These are phyloP conservation scores for Microbotryum intermedium DNA, from an alignment of 1,284 basidiomycete genomes.

Conservation along the genomic window DNA sequence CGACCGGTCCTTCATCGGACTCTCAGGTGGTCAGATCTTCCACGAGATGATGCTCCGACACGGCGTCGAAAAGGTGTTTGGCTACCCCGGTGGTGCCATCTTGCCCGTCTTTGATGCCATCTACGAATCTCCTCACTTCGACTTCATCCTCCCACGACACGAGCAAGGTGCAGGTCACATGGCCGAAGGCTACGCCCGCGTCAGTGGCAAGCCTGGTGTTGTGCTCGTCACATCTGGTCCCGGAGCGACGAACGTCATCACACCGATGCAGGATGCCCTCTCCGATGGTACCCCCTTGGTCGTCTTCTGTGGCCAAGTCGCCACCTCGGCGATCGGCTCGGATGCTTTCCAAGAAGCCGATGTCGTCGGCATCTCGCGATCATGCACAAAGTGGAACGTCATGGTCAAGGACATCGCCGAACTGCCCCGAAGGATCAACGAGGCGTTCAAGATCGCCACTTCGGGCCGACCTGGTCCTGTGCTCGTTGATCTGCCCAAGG, in stretches of 20 bases:
- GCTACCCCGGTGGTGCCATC: constrained; percentile 89
- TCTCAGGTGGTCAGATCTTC: constrained; percentile 94
- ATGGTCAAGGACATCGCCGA: constrained; percentile 98
- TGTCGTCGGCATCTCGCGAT: constrained; percentile 86
- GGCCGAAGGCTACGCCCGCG: constrained; percentile 92
- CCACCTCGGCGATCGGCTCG: constrained; percentile 92
- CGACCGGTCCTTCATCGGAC: constrained; percentile 63
- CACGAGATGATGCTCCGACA: constrained; percentile 99
- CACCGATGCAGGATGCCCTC: constrained; percentile 95
- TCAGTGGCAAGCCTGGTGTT: constrained; percentile 95
- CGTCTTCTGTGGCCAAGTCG: constrained; percentile 95
- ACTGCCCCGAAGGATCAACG: constrained; percentile 90
- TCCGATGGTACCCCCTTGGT: constrained; percentile 90
- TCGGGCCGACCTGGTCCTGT: constrained; percentile 94
- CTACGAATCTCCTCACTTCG: constrained; percentile 86
- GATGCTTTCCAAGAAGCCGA: constrained; percentile 99
- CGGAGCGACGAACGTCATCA: constrained; percentile 94
- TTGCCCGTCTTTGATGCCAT: constrained; percentile 98
- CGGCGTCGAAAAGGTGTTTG: constrained; percentile 91
- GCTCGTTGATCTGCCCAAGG: constrained; percentile 94
- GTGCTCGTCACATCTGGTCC: constrained; percentile 97
- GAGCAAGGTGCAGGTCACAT: constrained; percentile 97
- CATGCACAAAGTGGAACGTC: constrained; percentile 99
- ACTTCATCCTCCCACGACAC: constrained; percentile 90
- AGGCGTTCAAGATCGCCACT: constrained; percentile 98